Evolutionary conservation across 176 grass and related monocot genomes (phyloP).

Genomic region (Saccharum officinarum): DNA sequence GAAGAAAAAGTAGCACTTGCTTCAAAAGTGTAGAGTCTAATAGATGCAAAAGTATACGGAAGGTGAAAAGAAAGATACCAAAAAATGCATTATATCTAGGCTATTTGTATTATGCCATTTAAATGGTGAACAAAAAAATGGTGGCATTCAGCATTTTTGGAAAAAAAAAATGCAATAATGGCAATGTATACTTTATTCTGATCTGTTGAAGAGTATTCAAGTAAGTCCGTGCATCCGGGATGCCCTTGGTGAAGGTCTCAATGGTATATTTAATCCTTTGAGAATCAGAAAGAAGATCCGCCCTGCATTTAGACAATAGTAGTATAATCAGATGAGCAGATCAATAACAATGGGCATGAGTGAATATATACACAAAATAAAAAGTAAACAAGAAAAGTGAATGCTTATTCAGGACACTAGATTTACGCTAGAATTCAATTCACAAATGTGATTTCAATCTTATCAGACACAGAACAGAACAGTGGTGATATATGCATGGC

Average conservation of each 20-base stretch:
- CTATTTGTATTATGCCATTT: background rate
- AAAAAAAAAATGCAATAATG: background rate
- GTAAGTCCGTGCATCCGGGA: slow-evolving; percentile 94
- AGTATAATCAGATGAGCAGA: slow-evolving; percentile 16
- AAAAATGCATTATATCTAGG: background rate
- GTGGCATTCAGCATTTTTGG: background rate
- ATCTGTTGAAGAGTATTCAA: slow-evolving; percentile 80
- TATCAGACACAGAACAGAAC: background rate
- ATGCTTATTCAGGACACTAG: background rate
- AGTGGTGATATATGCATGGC: background rate
- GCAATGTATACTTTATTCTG: slow-evolving; percentile 67
- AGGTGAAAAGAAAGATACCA: background rate
- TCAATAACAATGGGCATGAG: background rate
- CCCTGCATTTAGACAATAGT: slow-evolving; percentile 60
- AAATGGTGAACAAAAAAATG: background rate
- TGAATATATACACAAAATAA: slow-evolving; percentile 5
- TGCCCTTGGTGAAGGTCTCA: slow-evolving; percentile 60
- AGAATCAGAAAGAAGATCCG: slow-evolving; percentile 72
- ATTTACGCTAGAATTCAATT: background rate
- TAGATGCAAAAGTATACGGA: background rate
- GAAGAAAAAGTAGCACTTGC: background rate
- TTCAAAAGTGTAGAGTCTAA: background rate
- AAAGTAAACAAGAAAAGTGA: background rate
- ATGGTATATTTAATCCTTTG: slow-evolving; percentile 83
- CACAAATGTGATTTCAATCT: slow-evolving; percentile 10